These are phyloP conservation scores for Trichoderma orchidacearum DNA, from an alignment of 495 filamentous ascomycete genomes.

Conservation along the genomic window DNA sequence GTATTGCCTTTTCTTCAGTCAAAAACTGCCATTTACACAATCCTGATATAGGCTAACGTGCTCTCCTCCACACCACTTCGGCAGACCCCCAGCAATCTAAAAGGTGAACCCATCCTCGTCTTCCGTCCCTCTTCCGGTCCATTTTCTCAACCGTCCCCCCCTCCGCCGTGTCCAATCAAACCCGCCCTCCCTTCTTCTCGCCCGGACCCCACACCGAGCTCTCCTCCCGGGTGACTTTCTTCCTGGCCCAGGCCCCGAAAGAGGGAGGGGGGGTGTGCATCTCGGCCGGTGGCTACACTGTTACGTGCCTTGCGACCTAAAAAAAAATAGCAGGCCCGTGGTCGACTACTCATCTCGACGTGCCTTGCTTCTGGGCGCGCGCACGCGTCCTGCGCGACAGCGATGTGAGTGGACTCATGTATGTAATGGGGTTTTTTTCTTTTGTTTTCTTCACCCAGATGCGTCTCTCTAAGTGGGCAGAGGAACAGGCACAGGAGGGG, in stretches of 20 bases:
- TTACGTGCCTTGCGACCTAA: no score
- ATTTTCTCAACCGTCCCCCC: not conserved
- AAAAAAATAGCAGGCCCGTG: no score
- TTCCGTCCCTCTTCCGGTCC: not conserved
- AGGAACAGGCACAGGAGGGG: not conserved
- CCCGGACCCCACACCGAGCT: not conserved
- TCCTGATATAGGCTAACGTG: no score
- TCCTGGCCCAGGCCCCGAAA: not conserved
- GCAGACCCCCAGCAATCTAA: no score
- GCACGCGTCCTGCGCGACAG: not conserved
- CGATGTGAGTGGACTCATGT: not conserved
- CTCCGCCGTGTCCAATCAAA: not conserved
- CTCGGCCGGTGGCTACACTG: not conserved
- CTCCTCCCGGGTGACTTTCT: not conserved
- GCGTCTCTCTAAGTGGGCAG: no score
- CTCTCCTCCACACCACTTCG: no score
- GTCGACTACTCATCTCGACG: not conserved
- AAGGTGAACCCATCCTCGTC: no score
- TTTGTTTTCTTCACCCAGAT: no score
- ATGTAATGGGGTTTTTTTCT: no score
- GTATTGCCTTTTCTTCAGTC: no score
- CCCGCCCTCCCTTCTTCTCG: not conserved
- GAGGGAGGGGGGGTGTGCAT: not conserved
- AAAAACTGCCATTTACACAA: no score
- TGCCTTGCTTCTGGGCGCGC: not conserved